Percentiles rank a stretch among this genome's conserved stretches.
Evolutionary conservation across 257 asterid species (phyloP).

Genomic region (Nicotiana benthamiana): DNA sequence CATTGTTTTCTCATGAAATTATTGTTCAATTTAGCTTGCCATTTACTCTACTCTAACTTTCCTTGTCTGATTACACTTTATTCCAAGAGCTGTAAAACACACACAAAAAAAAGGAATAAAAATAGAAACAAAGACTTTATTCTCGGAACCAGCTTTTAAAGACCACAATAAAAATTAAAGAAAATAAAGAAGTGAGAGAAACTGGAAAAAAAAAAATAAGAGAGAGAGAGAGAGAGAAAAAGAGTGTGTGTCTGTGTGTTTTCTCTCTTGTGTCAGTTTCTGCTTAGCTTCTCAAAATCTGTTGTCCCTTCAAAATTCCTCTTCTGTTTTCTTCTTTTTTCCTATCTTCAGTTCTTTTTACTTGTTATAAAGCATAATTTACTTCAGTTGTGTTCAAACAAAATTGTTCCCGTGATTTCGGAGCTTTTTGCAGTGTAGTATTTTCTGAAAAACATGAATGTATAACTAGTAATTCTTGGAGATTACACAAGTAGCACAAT

Average conservation of each 20-base stretch:
- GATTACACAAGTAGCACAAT: neutral
- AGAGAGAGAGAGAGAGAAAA: neutral
- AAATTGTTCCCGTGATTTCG: neutral
- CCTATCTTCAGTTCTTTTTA: neutral
- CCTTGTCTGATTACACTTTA: neutral
- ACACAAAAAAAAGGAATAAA: neutral
- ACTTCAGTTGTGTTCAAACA: neutral
- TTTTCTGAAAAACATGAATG: neutral
- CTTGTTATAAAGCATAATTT: neutral
- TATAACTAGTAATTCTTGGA: neutral
- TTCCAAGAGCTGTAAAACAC: neutral
- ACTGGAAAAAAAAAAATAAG: neutral
- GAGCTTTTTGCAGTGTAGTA: neutral
- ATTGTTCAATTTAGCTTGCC: neutral
- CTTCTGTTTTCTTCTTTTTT: neutral
- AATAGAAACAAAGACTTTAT: neutral
- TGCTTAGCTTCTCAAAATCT: neutral
- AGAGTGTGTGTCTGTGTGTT: neutral
- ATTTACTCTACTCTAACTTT: neutral
- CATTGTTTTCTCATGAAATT: neutral
- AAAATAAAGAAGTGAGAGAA: neutral
- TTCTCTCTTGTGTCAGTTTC: constrained; percentile 1
- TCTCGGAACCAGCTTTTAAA: neutral
- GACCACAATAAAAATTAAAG: neutral
- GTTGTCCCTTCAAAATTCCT: constrained; percentile 2